Percentiles rank a stretch among this genome's conserved stretches.
Evolutionary conservation across 495 filamentous ascomycete species (phyloP).

Genomic region (Penicillium simplicissimum): DNA sequence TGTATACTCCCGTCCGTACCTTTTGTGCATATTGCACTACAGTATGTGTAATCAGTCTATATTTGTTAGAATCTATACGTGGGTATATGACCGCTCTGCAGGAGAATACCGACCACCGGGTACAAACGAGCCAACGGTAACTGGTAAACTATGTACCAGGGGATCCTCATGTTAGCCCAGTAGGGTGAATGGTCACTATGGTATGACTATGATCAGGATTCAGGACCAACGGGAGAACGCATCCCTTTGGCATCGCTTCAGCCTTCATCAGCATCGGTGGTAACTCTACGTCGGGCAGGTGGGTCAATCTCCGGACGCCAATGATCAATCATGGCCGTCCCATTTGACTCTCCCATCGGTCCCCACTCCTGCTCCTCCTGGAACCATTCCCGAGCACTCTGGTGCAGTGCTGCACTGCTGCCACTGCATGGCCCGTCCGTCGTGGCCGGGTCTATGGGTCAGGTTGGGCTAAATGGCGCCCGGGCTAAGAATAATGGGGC

Average conservation of each 20-base stretch:
- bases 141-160: not conserved
- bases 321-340: not conserved
- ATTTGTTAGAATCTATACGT: too few species aligned
- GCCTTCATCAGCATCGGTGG: not conserved
- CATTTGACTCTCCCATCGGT: constrained; percentile 2
- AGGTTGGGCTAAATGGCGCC: not conserved
- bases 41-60: too few species aligned
- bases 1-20: too few species aligned
- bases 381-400: constrained; percentile 13
- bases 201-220: not conserved
- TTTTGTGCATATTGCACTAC: too few species aligned
- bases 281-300: not conserved
- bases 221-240: not conserved
- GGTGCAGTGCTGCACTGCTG: too few species aligned
- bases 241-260: not conserved
- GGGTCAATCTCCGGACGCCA: not conserved
- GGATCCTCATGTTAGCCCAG: not conserved
- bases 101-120: constrained; percentile 10
- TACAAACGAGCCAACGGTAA: not conserved
- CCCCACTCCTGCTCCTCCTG: constrained; percentile 12
- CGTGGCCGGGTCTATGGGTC: not conserved
- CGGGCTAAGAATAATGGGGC: not conserved
- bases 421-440: not conserved
- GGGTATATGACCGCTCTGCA: not conserved
- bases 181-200: too few species aligned